A percentile compares a stretch with the other conserved stretches of the same genome.
Evolutionary conservation across 140 eudicot species (phyloP).

Genomic region (Senecio squalidus): DNA sequence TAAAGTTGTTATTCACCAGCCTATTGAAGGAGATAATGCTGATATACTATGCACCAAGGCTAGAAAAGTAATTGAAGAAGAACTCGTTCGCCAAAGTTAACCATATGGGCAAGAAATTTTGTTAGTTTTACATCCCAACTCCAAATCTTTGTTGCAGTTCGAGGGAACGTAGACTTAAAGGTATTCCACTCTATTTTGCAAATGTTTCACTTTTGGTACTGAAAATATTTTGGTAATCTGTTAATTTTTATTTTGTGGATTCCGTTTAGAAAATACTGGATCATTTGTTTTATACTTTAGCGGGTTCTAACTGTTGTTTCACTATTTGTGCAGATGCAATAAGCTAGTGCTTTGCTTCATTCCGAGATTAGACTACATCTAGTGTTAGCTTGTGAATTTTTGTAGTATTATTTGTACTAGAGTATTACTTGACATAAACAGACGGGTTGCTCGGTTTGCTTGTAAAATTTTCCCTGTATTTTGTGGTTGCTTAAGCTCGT

Average conservation of each 20-base stretch:
- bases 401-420: background rate
- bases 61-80: conserved; percentile 53
- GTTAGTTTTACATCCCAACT: conserved; percentile 4
- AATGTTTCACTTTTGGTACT: background rate
- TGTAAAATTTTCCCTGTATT: background rate
- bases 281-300: background rate
- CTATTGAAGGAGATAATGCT: conserved; percentile 49
- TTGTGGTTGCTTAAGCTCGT: too few species aligned
- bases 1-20: conserved; percentile 65
- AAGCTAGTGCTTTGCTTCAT: background rate
- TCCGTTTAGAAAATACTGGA: background rate
- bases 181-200: conserved; percentile 11
- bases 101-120: conserved; percentile 9
- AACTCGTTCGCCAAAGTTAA: conserved; percentile 42
- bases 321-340: conserved; percentile 4
- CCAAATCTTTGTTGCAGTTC: background rate
- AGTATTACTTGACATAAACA: background rate
- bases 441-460: background rate
- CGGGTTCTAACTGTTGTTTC: background rate
- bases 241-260: background rate
- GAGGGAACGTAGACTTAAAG: conserved; percentile 20
- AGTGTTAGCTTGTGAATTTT: background rate
- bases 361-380: background rate
- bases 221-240: background rate
- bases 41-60: conserved; percentile 52